Evolutionary conservation across 2,329 filamentous ascomycete genomes (phyloP), one percentile per base, ranked within the genome.

Genomic region (Penicillium psychrosexuale): DNA sequence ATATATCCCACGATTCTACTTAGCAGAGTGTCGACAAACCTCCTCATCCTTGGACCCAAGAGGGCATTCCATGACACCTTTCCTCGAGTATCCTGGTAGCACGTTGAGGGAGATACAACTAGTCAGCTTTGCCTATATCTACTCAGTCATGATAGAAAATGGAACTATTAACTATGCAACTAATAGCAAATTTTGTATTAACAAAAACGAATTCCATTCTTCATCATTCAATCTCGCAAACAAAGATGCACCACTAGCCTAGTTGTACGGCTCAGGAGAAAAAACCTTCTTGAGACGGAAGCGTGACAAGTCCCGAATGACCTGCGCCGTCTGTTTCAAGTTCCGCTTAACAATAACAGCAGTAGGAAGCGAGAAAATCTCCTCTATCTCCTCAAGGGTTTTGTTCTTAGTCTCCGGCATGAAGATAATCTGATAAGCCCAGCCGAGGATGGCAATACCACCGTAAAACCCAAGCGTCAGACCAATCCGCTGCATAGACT

Each of bases 331-430:
- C 61, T 75, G 78, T 55, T 69, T 71, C 22, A 75, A 13, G 64
- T 88, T 88, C 74, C 86, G 77, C 54, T 73, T 76, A 0, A 89
- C 84, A 42, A 89, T 78, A 42, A 86, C 80, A 39, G 75, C 74
- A 0, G 86, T 89, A 0, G 86, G 85, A 57, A 81, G 78, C 47
- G 81, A 78, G 68, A 89, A 89, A 19, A 89, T 75, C 36, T 83
- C 74, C 57, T 90, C 86, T 56, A 90, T 89, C 71, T 90, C 87
- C 72, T 90, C 87, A 0, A 90, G 80, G 2, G 82, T 82, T 69
- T 80, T 81, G 69, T 86, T 83, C 77, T 89, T 89, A 3, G 86
- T 89, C 76, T 89, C 86, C 0, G 85, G 86, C 87, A 90, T 90
- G 73, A 89, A 90, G 47, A 89, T 68, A 44, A 89, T 77, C 73